A percentile compares a stretch with the other conserved stretches of the same genome.
Evolutionary conservation across 2,329 filamentous ascomycete genomes (phyloP).

Genomic region (Colletotrichum neosansevieriae): DNA sequence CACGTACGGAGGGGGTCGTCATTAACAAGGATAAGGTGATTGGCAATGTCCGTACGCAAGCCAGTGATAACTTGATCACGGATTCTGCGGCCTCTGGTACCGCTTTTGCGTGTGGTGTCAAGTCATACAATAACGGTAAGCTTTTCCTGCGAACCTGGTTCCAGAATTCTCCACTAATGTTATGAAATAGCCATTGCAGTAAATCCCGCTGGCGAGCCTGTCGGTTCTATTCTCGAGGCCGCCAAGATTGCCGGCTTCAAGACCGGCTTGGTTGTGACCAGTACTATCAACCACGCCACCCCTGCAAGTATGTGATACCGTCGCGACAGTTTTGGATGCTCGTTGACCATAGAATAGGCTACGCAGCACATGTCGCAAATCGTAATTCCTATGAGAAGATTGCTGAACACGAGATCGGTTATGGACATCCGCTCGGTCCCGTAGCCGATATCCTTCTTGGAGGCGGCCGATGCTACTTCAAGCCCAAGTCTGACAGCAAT

Average conservation of each 20-base stretch:
- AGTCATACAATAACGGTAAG: conserved; percentile 51
- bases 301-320: conserved; percentile 43
- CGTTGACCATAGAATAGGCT: conserved; percentile 40
- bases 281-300: conserved; percentile 53
- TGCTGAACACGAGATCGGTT: conserved; percentile 54
- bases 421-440: conserved; percentile 52
- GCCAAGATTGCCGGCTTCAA: conserved; percentile 54
- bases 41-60: conserved; percentile 47
- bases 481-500: conserved; percentile 49
- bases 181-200: conserved; percentile 48
- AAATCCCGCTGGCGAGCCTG: conserved; percentile 48
- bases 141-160: neutral
- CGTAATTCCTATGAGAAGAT: conserved; percentile 52
- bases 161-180: neutral
- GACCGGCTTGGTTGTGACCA: conserved; percentile 57
- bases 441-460: conserved; percentile 55
- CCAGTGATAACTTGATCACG: conserved; percentile 52
- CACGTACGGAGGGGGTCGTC: too few relatives aligned
- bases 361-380: conserved; percentile 50
- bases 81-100: conserved; percentile 56
- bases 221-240: conserved; percentile 55
- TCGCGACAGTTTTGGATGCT: neutral
- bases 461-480: conserved; percentile 56
- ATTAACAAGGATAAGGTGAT: conserved; percentile 43
- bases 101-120: conserved; percentile 54